phyloP scores from a whole-genome alignment of 768 basidiomycete genomes.

The Tulasnella sp. region DNA sequence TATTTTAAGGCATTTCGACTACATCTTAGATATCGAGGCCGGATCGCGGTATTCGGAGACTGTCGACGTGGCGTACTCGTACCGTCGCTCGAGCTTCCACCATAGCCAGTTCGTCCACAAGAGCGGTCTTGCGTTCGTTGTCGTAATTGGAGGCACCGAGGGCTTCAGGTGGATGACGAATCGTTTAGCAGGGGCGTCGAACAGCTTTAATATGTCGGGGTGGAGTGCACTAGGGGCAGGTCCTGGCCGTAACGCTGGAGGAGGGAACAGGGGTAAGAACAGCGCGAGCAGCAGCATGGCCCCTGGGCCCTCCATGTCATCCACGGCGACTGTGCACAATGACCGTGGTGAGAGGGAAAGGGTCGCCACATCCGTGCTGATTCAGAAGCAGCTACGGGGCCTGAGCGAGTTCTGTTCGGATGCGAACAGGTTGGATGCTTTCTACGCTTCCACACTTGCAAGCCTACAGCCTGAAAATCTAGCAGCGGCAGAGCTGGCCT shows the following conservation, averaged over 20 bases:
- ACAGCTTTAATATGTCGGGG: neutral
- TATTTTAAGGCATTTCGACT: conserved; percentile 63
- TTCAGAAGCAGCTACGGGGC: conserved; percentile 22
- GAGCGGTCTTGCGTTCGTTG: conserved; percentile 80
- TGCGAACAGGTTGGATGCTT: conserved; percentile 38
- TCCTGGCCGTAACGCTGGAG: conserved; percentile 30
- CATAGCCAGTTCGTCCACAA: conserved; percentile 90
- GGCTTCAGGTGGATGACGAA: conserved; percentile 89
- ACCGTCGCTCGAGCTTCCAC: conserved; percentile 63
- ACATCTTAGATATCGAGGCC: conserved; percentile 64
- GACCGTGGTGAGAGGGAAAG: conserved; percentile 43
- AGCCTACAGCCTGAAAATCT: conserved; percentile 28
- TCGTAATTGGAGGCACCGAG: conserved; percentile 64
- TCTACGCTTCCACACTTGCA: conserved; percentile 65
- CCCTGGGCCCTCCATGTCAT: neutral
- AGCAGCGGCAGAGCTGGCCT: too few species aligned
- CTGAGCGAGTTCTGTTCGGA: conserved; percentile 59
- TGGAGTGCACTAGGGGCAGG: neutral
- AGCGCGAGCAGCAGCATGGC: conserved; percentile 22
- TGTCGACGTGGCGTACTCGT: conserved; percentile 81
- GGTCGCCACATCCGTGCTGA: conserved; percentile 32
- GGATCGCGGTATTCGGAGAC: conserved; percentile 62
- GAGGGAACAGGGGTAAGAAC: conserved; percentile 32
- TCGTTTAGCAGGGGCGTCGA: conserved; percentile 53
- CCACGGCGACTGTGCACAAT: neutral